Base-by-base conservation (phyloP, 164 flowering plant species). In the Aristolochia contorta region DNA sequence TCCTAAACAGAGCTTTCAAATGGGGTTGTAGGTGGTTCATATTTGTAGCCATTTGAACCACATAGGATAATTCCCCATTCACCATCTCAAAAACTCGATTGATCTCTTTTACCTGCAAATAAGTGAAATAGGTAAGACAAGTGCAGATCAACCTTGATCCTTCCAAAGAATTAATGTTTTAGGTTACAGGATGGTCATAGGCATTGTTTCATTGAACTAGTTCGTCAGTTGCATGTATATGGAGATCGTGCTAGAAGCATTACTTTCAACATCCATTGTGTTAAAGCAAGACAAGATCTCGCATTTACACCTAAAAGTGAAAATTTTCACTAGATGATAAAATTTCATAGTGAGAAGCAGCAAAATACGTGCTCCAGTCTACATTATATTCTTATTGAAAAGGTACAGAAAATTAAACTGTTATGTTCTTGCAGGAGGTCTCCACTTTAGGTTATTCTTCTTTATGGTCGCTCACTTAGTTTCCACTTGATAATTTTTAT, bases 31-130 rank as follows among this genome's bases (percentile, higher is more conserved):
- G 78, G 59, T 66, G 62, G 2, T 62, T 72, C 16, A 65, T 51
- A 56, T 70, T 65, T 23, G 83, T 82, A 45, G 73, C 79, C 83
- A 82, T 79, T 61, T 79, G 75, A 67, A 82, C 82, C 53, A 67
- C 79, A 62, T 79, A 82, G 16, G 69, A 62, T 16, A 82, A 53
- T n/a, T 79, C 80, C 50, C 74, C 80, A 64, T 78, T 64, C 18
- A 72, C 69, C 63, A 79, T 24, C 68, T 75, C 61, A 41, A 82
- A 78, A 45, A 61, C 79, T 22, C 86, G 64, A 58, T 49, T 75
- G 61, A 72, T 79, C 76, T 79, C 76, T 56, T 16, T 75, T 66
- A 81, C 85, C 85, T 81, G 75, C 30, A 47, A 19, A 60, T 47
- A 60, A 60, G 14, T 15, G 32, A 23, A 22, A 8, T 6, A 10